phyloP scores from a whole-genome alignment of 805 yeast species.

The Monosporozyma yasuniensis region DNA sequence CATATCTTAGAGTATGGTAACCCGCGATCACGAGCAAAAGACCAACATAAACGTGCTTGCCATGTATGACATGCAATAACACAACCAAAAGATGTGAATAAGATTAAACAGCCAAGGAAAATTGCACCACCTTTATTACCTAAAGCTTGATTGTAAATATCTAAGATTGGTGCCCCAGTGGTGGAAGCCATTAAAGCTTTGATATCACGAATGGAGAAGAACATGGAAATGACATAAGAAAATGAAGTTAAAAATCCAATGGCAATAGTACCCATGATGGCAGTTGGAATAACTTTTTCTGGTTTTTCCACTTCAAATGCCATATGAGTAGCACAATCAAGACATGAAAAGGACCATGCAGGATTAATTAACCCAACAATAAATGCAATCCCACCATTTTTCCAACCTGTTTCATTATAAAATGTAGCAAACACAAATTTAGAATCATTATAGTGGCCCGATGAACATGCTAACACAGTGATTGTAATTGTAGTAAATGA shows the following conservation, averaged over 20 bases:
- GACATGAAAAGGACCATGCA: constrained; percentile 61
- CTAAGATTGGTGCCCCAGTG: constrained; percentile 58
- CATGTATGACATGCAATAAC: constrained; percentile 60
- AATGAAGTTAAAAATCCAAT: constrained; percentile 62
- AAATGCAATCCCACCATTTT: constrained; percentile 49
- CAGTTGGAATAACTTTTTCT: constrained; percentile 52
- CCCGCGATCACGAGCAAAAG: constrained; percentile 64
- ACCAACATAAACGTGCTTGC: constrained; percentile 66
- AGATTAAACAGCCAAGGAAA: constrained; percentile 41
- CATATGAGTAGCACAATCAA: constrained; percentile 66
- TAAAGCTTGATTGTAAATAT: constrained; percentile 53
- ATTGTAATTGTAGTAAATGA: constrained; percentile 51
- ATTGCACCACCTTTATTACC: constrained; percentile 49
- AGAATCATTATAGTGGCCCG: constrained; percentile 47
- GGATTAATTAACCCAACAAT: constrained; percentile 62
- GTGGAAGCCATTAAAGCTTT: constrained; percentile 38
- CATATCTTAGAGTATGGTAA: constrained; percentile 49
- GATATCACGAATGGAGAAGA: constrained; percentile 51
- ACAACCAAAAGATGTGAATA: constrained; percentile 53
- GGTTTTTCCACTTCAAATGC: constrained; percentile 61
- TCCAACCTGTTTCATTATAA: constrained; percentile 56
- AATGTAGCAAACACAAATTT: constrained; percentile 51
- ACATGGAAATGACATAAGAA: constrained; percentile 46
- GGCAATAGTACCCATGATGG: constrained; percentile 57
- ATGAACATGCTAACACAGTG: constrained; percentile 46